Evolutionary conservation across 108 stramenopile genomes (phyloP).

Genomic region (Nitzschia sp.): DNA sequence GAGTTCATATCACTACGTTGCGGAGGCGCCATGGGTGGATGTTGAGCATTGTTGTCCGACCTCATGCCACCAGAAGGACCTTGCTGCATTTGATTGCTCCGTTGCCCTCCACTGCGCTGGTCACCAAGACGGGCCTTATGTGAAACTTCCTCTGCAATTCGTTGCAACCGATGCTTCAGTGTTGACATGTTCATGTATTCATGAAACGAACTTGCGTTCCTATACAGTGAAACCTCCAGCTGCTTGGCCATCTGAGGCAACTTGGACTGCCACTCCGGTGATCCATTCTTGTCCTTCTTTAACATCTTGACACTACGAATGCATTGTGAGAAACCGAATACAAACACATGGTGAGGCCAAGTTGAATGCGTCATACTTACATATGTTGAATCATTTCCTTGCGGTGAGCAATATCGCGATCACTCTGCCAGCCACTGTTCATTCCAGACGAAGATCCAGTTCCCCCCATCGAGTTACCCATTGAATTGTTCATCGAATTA

Average conservation of each 20-base stretch:
- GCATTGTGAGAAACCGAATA: neutral
- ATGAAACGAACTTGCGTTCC: constrained; percentile 83
- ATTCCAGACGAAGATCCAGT: constrained; percentile 31
- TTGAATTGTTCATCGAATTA: constrained; percentile 19
- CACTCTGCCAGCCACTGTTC: constrained; percentile 87
- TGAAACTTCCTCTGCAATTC: constrained; percentile 86
- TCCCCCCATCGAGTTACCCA: constrained; percentile 33
- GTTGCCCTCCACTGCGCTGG: constrained; percentile 13
- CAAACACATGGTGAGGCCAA: neutral
- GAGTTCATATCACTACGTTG: constrained; percentile 18
- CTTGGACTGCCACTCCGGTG: constrained; percentile 86
- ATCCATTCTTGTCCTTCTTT: constrained; percentile 88
- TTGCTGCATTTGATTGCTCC: constrained; percentile 15
- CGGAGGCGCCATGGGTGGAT: constrained; percentile 1
- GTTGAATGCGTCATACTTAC: constrained; percentile 46
- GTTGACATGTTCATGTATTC: constrained; percentile 85
- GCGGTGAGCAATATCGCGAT: constrained; percentile 80
- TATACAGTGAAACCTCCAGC: constrained; percentile 91
- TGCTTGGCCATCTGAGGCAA: constrained; percentile 95
- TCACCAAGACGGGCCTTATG: constrained; percentile 49
- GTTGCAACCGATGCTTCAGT: constrained; percentile 86
- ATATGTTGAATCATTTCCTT: constrained; percentile 92
- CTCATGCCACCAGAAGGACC: constrained; percentile 14
- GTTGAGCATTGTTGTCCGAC: constrained; percentile 21
- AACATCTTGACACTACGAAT: constrained; percentile 82